Evolutionary conservation across 148 eudicot species (phyloP).

Genomic region (Amaranthus palmeri): DNA sequence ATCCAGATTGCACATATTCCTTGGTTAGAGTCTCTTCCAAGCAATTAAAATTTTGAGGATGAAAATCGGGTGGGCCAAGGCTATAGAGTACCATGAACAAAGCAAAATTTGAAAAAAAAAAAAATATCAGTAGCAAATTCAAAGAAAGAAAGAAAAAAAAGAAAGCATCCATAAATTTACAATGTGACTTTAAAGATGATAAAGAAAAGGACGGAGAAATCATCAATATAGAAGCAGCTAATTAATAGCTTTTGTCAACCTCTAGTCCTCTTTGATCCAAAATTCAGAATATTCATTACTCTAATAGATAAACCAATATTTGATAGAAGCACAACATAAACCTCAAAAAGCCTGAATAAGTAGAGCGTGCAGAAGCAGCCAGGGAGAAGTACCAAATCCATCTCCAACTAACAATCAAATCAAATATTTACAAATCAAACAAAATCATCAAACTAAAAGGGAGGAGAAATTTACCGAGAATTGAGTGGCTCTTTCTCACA

Average conservation of each 20-base stretch:
- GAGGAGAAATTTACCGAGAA: conserved; percentile 56
- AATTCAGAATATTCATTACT: not conserved
- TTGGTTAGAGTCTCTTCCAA: conserved; percentile 91
- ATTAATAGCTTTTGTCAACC: not conserved
- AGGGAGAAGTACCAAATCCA: not conserved
- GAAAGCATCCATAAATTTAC: not conserved
- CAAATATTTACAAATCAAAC: not conserved
- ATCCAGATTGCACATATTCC: conserved; percentile 87
- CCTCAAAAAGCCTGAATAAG: not conserved
- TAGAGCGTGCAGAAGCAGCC: not conserved
- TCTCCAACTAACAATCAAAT: not conserved
- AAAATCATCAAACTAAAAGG: conserved; percentile 6
- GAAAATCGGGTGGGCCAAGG: conserved; percentile 93
- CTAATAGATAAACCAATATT: not conserved
- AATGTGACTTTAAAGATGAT: not conserved
- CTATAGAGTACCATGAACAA: conserved; percentile 34
- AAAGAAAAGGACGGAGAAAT: not conserved
- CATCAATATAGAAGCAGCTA: not conserved
- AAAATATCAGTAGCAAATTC: not conserved
- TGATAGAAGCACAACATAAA: not conserved
- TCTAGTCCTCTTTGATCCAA: not conserved
- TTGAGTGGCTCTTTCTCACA: conserved; percentile 92
- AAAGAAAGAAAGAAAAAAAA: not conserved
- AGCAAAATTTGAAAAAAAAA: not conserved
- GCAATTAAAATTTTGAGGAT: conserved; percentile 79